A percentile compares a stretch with the other conserved stretches of the same genome.
Evolutionary conservation across 2,329 filamentous ascomycete genomes (phyloP).

Genomic region (Ophiostoma piceae): DNA sequence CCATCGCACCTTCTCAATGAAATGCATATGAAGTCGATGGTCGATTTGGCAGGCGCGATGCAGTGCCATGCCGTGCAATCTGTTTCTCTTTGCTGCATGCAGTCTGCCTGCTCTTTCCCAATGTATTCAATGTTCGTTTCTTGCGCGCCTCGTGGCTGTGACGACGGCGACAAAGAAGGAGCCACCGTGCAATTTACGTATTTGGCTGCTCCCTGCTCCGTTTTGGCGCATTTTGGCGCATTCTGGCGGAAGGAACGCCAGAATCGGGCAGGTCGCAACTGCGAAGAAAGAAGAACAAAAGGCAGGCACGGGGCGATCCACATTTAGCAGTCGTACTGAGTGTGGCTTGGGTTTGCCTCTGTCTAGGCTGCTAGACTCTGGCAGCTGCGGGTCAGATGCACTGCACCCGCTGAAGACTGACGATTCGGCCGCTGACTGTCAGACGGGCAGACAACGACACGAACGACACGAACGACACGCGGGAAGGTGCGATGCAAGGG

Average conservation of each 20-base stretch:
- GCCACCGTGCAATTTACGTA: neutral
- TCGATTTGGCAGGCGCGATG: neutral
- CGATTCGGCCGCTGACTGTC: neutral
- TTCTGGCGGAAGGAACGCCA: slow-evolving; percentile 9
- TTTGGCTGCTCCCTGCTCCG: neutral
- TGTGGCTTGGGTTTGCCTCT: slow-evolving; percentile 8
- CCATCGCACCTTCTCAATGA: slow-evolving; percentile 4
- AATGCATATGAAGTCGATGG: neutral
- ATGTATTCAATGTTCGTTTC: neutral
- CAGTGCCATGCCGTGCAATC: neutral
- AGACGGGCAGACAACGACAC: neutral
- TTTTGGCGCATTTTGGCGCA: neutral
- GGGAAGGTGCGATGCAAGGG: neutral
- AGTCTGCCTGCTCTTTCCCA: neutral
- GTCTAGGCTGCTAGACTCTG: neutral
- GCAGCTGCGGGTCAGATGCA: slow-evolving; percentile 3
- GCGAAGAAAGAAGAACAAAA: neutral
- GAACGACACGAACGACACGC: neutral
- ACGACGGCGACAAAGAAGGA: neutral
- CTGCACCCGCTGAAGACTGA: neutral
- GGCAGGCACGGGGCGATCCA: neutral
- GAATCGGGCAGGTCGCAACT: neutral
- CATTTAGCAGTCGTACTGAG: neutral
- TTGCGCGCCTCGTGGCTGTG: neutral
- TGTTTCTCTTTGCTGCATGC: neutral